Conservation (phyloP, 2,329 filamentous ascomycete genomes). For the Neofusicoccum sp. region DNA sequence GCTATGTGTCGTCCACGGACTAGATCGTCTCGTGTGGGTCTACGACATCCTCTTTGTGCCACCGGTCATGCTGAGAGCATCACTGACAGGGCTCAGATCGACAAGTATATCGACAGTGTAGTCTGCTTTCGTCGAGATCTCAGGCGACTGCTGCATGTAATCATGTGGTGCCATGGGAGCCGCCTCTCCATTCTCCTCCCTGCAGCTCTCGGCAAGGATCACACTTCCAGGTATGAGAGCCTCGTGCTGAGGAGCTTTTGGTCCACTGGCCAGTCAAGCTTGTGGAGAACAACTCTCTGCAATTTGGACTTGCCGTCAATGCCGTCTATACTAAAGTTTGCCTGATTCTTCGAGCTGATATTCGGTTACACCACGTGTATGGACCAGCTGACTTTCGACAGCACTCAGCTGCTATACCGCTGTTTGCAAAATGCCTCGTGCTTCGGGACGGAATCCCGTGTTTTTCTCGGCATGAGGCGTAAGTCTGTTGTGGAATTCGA, state of each 20-base stretch:
- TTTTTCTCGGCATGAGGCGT: too few relatives aligned
- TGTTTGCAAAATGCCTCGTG: too few relatives aligned
- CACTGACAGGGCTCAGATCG: neutral
- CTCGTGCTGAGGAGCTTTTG: neutral
- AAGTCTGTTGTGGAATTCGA: too few relatives aligned
- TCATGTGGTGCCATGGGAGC: constrained; percentile 10
- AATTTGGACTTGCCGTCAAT: neutral
- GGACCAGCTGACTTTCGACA: too few relatives aligned
- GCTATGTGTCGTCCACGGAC: neutral
- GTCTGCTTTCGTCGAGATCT: neutral
- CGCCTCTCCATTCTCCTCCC: neutral
- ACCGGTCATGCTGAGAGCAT: neutral
- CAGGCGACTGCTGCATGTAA: constrained; percentile 2
- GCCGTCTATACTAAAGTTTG: neutral
- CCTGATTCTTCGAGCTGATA: neutral
- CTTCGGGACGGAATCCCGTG: too few relatives aligned
- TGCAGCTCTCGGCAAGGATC: neutral
- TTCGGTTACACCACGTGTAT: too few relatives aligned
- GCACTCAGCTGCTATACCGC: too few relatives aligned
- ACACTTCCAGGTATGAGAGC: neutral
- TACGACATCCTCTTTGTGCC: neutral
- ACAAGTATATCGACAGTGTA: neutral
- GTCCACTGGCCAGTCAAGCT: neutral
- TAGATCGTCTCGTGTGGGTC: constrained; percentile 2
- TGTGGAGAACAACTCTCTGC: neutral